Evolutionary conservation across 1,139 yeast genomes (phyloP), one percentile per base, ranked within the genome.

Genomic region (Yamadazyma friedrichii): DNA sequence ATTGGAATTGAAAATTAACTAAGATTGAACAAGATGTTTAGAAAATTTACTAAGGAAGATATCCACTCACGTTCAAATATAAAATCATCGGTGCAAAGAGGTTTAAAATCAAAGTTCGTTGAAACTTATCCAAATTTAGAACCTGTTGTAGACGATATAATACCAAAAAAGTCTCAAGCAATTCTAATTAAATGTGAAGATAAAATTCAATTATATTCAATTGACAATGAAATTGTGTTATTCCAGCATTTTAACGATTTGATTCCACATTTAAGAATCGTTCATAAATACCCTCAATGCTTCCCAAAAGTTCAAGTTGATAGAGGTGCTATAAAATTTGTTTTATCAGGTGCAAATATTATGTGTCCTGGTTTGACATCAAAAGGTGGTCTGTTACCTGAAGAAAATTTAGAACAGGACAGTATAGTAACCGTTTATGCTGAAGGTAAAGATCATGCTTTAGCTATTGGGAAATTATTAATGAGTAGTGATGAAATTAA

Each of bases 301-400:
- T 89, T 91, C 65, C 97, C 97, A 27, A 70, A 78, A 34, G 95
- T 91, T 29, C 87, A 84, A 56, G 98, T 91, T 9, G 98, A 91
- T 59, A 77, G 97, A 61, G 98, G 98, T 44, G 98, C 98, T 39
- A 89, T 91, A 59, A 91, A 91, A 64, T 91, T 91, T 56, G 95
- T 91, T 16, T 69, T 91, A 29, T 85, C 95, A 2, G 98, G 98
- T 41, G 97, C 97, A 27, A 89, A 89, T 58, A 86, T 91, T 54
- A 91, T 89, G 97, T 91, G 98, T 65, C 98, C 98, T 4, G 98
- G 98, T 20, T 74, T 91, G 50, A 91, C 98, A 0, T 87, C 96
- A 15, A 76, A 87, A 9, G 98, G 98, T 34, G 98, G 96, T 24
- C 64, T 70, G 44, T 70, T 91, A 47, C 97, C 98, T 11, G 93